Conservation (phyloP, 805 yeast species). For the Cyberlindnera nakhonratchasimensis region DNA sequence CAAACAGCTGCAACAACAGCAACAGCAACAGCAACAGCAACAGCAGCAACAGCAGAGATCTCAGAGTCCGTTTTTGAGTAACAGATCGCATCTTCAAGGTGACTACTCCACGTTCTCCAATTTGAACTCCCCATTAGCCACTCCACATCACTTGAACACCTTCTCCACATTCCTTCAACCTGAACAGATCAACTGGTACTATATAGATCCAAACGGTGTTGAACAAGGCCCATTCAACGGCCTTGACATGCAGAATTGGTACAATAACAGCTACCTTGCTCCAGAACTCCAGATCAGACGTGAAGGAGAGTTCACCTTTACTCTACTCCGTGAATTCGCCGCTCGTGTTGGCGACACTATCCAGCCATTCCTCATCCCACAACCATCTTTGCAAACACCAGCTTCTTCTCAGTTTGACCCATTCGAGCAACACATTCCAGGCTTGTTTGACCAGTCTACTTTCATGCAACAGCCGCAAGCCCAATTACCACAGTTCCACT, state of each 20-base stretch:
- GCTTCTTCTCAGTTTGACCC: slow-evolving; percentile 7
- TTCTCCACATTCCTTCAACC: slow-evolving; percentile 31
- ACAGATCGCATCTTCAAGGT: slow-evolving; percentile 7
- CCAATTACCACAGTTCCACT: slow-evolving; percentile 17
- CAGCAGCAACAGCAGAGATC: slow-evolving; percentile 1
- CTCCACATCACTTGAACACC: slow-evolving; percentile 7
- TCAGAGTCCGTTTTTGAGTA: slow-evolving; percentile 9
- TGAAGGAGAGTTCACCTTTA: slow-evolving; percentile 48
- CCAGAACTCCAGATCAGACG: slow-evolving; percentile 56
- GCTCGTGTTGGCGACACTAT: slow-evolving; percentile 48
- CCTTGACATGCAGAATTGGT: slow-evolving; percentile 76
- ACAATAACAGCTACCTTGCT: slow-evolving; percentile 52
- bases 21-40: slow-evolving; percentile 15
- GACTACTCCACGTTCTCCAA: slow-evolving; percentile 10
- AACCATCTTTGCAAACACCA: slow-evolving; percentile 29
- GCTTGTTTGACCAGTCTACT: slow-evolving; percentile 9
- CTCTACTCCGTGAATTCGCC: slow-evolving; percentile 52
- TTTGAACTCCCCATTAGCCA: slow-evolving; percentile 12
- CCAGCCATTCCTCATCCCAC: slow-evolving; percentile 63
- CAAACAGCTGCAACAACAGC: slow-evolving; percentile 14
- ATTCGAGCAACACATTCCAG: slow-evolving; percentile 10
- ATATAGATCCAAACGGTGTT: slow-evolving; percentile 64
- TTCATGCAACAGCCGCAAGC: slow-evolving; percentile 14
- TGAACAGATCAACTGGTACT: slow-evolving; percentile 58
- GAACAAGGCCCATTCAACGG: slow-evolving; percentile 85